These are phyloP conservation scores for Beta vulgaris DNA, from an alignment of 148 eudicot genomes.

Conservation along the genomic window DNA sequence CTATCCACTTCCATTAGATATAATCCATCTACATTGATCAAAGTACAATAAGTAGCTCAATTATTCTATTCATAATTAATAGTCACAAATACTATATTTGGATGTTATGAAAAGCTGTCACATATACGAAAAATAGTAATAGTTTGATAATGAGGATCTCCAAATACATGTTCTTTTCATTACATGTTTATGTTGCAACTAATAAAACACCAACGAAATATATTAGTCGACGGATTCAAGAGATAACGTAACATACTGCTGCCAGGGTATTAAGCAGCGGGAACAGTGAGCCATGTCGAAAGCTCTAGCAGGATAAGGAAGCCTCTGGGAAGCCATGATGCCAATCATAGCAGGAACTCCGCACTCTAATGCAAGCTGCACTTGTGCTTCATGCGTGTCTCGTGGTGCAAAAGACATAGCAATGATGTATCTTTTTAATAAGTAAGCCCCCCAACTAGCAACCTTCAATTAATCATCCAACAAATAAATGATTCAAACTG, in stretches of 20 bases:
- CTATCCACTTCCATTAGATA: conserved; percentile 90
- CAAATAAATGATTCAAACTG: conserved; percentile 6
- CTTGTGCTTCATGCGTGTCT: conserved; percentile 97
- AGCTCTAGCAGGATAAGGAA: conserved; percentile 92
- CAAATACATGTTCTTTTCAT: too few relatives aligned
- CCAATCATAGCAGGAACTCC: conserved; percentile 99
- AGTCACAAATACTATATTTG: too few relatives aligned
- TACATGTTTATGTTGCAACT: too few relatives aligned
- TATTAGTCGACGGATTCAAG: neutral
- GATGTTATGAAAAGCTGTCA: too few relatives aligned
- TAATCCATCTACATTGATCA: conserved; percentile 56
- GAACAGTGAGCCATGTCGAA: conserved; percentile 99
- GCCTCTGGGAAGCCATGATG: conserved; percentile 71
- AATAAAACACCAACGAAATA: too few relatives aligned
- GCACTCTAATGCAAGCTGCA: conserved; percentile 86
- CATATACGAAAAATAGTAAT: too few relatives aligned
- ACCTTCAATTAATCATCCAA: conserved; percentile 51
- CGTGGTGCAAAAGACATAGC: conserved; percentile 96
- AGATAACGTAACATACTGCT: conserved; percentile 45
- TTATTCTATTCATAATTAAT: too few relatives aligned
- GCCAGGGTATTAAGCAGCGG: conserved; percentile 92
- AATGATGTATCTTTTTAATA: conserved; percentile 72
- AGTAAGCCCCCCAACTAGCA: conserved; percentile 95
- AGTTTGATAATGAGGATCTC: too few relatives aligned
- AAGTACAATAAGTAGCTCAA: neutral